A percentile compares a stretch with the other conserved stretches of the same genome.
phyloP scores from a whole-genome alignment of 2,329 filamentous ascomycete genomes.

The Chaetomium sp. region DNA sequence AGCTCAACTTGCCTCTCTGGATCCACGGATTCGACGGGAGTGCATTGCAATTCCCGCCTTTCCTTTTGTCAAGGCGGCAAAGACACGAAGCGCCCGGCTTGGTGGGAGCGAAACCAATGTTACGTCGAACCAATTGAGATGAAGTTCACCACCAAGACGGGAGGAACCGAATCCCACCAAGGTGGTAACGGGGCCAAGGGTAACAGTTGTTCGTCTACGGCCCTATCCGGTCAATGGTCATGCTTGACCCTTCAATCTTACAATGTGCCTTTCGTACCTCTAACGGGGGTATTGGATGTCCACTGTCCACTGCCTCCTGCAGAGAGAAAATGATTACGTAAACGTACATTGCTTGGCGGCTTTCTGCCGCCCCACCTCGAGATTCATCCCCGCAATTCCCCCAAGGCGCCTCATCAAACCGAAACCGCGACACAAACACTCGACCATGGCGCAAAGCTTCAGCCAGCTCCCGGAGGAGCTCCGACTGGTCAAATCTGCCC shows the following conservation, averaged over 20 bases:
- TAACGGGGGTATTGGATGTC: too few relatives aligned
- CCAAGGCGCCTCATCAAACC: not conserved
- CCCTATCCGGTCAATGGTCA: too few relatives aligned
- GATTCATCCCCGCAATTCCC: slow-evolving; percentile 8
- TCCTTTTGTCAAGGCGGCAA: too few relatives aligned
- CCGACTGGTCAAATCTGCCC: slow-evolving; percentile 48
- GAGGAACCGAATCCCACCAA: not conserved
- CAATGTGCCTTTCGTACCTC: too few relatives aligned
- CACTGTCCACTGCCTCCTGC: not conserved
- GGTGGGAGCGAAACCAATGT: too few relatives aligned
- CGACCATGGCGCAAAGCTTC: slow-evolving; percentile 30
- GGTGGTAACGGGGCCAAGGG: not conserved
- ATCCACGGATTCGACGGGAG: too few relatives aligned
- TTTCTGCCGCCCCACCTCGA: not conserved
- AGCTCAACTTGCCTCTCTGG: too few relatives aligned
- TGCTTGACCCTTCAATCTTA: too few relatives aligned
- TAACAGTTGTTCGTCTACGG: not conserved
- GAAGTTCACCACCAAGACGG: not conserved
- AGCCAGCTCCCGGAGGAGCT: slow-evolving; percentile 35
- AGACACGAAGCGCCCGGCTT: not conserved
- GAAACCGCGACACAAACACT: not conserved
- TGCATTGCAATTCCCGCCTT: too few relatives aligned
- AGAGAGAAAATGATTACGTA: slow-evolving; percentile 3
- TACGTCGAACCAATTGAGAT: not conserved
- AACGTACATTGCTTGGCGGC: not conserved